Evolutionary conservation across 768 basidiomycete genomes (phyloP).

Genomic region (Rossbeevera mucosa): DNA sequence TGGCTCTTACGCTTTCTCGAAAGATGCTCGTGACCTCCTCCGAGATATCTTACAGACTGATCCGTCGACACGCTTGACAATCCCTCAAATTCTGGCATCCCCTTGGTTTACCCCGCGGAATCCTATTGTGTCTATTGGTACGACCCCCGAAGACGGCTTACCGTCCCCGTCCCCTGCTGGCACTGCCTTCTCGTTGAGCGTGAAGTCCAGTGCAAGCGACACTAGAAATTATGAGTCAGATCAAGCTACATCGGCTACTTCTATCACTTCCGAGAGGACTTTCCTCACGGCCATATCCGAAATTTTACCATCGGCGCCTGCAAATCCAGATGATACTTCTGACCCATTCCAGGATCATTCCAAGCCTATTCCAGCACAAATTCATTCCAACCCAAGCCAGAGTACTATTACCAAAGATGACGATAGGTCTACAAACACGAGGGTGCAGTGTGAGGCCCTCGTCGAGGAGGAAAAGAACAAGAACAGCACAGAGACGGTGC

Average conservation of each 20-base stretch:
- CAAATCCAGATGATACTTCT: conserved; percentile 50
- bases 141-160: conserved; percentile 13
- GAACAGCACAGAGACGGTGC: background rate
- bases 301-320: conserved; percentile 45
- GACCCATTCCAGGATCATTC: conserved; percentile 41
- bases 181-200: conserved; percentile 27
- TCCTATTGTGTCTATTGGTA: conserved; percentile 2
- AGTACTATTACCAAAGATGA: conserved; percentile 52
- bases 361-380: conserved; percentile 21
- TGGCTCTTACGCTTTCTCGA: conserved; percentile 5
- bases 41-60: conserved; percentile 73
- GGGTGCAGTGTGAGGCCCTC: conserved; percentile 43
- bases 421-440: conserved; percentile 26
- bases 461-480: conserved; percentile 44
- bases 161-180: conserved; percentile 33
- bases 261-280: conserved; percentile 39
- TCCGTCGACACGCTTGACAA: conserved; percentile 66
- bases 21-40: conserved; percentile 86
- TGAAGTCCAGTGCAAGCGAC: conserved; percentile 14
- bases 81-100: conserved; percentile 81
- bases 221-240: conserved; percentile 20
- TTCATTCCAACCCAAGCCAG: conserved; percentile 54
- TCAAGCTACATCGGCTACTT: conserved; percentile 41
- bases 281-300: conserved; percentile 54
- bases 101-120: conserved; percentile 68